phyloP scores from a whole-genome alignment of 306 rosid genomes.

The Quercus mongolica region DNA sequence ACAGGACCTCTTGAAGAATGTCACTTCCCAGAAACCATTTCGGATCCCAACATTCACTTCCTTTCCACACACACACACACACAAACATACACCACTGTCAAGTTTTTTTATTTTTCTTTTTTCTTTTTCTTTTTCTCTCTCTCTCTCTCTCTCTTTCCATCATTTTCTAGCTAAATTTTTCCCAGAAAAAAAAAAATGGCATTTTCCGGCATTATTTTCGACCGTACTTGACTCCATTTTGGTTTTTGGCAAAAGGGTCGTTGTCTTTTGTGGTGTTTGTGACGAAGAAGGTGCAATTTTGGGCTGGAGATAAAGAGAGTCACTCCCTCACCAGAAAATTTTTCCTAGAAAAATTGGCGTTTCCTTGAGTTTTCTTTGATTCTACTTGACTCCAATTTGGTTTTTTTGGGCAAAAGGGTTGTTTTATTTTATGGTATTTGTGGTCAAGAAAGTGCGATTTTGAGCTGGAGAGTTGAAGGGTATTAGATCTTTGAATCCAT shows the following conservation, averaged over 20 bases:
- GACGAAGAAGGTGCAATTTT: neutral
- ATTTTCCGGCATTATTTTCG: constrained; percentile 9
- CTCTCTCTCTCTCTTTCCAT: constrained; percentile 3
- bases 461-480: constrained; percentile 5
- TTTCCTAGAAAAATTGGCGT: constrained; percentile 3
- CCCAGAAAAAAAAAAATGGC: constrained; percentile 19
- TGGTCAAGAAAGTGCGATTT: neutral
- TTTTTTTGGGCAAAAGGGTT: constrained; percentile 14
- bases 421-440: neutral
- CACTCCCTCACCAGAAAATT: neutral
- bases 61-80: constrained; percentile 31
- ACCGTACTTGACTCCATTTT: constrained; percentile 14
- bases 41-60: constrained; percentile 47
- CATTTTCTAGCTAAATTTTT: constrained; percentile 3
- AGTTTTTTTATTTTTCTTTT: neutral
- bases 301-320: constrained; percentile 5
- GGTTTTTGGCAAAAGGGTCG: constrained; percentile 23
- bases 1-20: constrained; percentile 69
- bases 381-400: constrained; percentile 14
- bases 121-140: neutral
- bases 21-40: constrained; percentile 39
- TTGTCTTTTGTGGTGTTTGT: constrained; percentile 7
- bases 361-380: constrained; percentile 5
- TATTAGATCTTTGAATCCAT: constrained; percentile 21
- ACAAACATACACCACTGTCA: neutral